Base-by-base conservation (phyloP, 2,329 filamentous ascomycete species). In the Hypoxylon sp. region DNA sequence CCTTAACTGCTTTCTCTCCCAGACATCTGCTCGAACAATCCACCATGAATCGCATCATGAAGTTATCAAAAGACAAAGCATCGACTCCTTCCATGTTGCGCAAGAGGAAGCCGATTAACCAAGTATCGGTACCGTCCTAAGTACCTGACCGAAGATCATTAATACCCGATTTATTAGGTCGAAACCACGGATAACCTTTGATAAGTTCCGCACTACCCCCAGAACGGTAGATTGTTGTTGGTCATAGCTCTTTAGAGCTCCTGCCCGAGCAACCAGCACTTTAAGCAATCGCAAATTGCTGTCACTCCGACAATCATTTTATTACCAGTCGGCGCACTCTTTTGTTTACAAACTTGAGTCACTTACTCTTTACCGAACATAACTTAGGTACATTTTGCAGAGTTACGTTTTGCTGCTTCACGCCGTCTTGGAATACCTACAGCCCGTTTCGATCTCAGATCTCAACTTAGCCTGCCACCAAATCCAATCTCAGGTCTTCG, bases 151-250 rank as follows among this genome's bases (percentile, higher is more conserved):
- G 4, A 19, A n/a, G 37, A 41, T 41, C 22, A 46, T 20, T 28
- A 51, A 39, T 22, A 51, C 46, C 37, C 44, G 22, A 43, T 20
- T 41, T 39, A n/a, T 20, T 30, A 26, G 20, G 48, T 59, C 43
- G 46, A 54, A 43, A 20, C 39, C 51, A 32, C 43, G 32, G 37
- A 46, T 61, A 58, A 57, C 28, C 32, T 37, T 34, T 51, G 49
- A 57, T 62, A 59, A 60, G 49, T 39, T 32, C 43, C 22, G 46
- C 60, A 47, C 70, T 70, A 72, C 56, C 50, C 71, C 71, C 49
- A 65, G 59, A 73, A 70, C 52, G 71, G 72, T 32, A 73, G 52
- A 65, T 57, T 74, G 70, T 74, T 74, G 64, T 67, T 74, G 72
- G 71, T 67, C 71, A 71, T 70, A 73, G 71, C 72, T 73, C 64